A percentile compares a stretch with the other conserved stretches of the same genome.
Evolutionary conservation across 1,139 yeast species (phyloP).

Genomic region (Yamadazyma conglobata): DNA sequence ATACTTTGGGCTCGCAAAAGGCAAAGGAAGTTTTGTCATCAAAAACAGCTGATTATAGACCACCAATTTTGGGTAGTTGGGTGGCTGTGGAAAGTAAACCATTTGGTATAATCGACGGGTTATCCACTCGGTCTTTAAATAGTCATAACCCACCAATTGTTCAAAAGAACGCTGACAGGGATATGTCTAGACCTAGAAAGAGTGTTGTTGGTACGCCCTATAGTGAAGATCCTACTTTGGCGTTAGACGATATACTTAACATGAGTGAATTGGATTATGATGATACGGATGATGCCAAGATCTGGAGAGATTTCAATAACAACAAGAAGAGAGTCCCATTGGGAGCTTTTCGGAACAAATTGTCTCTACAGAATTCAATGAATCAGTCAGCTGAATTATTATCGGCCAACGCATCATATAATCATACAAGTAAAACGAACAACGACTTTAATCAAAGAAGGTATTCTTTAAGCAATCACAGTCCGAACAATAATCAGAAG

Average conservation of each 20-base stretch:
- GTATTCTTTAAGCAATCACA: slow-evolving; percentile 14
- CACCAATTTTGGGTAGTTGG: slow-evolving; percentile 94
- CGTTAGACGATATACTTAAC: slow-evolving; percentile 80
- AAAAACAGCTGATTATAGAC: slow-evolving; percentile 78
- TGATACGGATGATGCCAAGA: slow-evolving; percentile 52
- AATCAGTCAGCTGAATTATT: slow-evolving; percentile 23
- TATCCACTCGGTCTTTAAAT: slow-evolving; percentile 73
- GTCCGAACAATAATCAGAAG: slow-evolving; percentile 1
- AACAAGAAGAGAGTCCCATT: slow-evolving; percentile 68
- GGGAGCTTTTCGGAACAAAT: slow-evolving; percentile 86
- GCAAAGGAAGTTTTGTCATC: slow-evolving; percentile 89
- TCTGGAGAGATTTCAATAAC: slow-evolving; percentile 52
- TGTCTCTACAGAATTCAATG: slow-evolving; percentile 36
- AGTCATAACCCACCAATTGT: slow-evolving; percentile 5
- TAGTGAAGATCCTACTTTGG: slow-evolving; percentile 59
- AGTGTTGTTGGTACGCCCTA: slow-evolving; percentile 21
- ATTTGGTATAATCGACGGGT: slow-evolving; percentile 90
- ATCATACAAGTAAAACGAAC: slow-evolving; percentile 21
- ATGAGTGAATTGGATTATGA: slow-evolving; percentile 86
- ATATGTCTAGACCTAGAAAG: slow-evolving; percentile 20
- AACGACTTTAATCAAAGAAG: slow-evolving; percentile 21
- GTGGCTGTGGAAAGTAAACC: slow-evolving; percentile 75
- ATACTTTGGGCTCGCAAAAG: slow-evolving; percentile 63
- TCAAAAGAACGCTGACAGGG: slow-evolving; percentile 6
- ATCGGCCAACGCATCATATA: slow-evolving; percentile 18